Conservation (phyloP, 352 stramenopile species). For the Phytophthora pluvialis region DNA sequence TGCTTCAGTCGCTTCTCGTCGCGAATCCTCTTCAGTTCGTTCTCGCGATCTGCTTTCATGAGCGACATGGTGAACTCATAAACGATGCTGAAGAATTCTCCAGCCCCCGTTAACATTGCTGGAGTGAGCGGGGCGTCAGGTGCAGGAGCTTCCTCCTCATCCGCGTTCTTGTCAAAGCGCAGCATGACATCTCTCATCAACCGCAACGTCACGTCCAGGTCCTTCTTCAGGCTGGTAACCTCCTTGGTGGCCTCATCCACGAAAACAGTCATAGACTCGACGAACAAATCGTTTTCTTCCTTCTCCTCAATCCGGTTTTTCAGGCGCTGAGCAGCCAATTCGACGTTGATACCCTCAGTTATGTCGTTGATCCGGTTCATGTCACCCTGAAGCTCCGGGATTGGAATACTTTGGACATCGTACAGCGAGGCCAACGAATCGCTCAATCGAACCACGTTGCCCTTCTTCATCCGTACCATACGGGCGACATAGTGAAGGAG, state of each 20-base stretch:
- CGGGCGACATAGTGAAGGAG: constrained; percentile 78
- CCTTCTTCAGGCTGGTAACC: constrained; percentile 44
- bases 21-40: constrained; percentile 72
- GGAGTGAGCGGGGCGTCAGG: constrained; percentile 27
- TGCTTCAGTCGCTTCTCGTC: constrained; percentile 67
- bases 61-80: constrained; percentile 86
- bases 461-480: constrained; percentile 74
- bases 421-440: constrained; percentile 74
- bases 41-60: constrained; percentile 77
- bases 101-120: constrained; percentile 45
- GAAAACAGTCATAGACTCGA: constrained; percentile 72
- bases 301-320: constrained; percentile 83
- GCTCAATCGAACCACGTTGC: constrained; percentile 62
- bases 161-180: constrained; percentile 60
- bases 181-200: constrained; percentile 66
- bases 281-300: constrained; percentile 65
- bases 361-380: constrained; percentile 73
- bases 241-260: constrained; percentile 46
- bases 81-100: constrained; percentile 74
- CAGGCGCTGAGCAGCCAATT: constrained; percentile 69
- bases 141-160: constrained; percentile 34
- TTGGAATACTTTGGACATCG: constrained; percentile 80
- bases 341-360: constrained; percentile 63
- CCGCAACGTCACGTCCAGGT: constrained; percentile 55
- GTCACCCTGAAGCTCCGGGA: constrained; percentile 72